Base-by-base conservation (phyloP, 768 basidiomycete genomes). In the Serendipita sp. region DNA sequence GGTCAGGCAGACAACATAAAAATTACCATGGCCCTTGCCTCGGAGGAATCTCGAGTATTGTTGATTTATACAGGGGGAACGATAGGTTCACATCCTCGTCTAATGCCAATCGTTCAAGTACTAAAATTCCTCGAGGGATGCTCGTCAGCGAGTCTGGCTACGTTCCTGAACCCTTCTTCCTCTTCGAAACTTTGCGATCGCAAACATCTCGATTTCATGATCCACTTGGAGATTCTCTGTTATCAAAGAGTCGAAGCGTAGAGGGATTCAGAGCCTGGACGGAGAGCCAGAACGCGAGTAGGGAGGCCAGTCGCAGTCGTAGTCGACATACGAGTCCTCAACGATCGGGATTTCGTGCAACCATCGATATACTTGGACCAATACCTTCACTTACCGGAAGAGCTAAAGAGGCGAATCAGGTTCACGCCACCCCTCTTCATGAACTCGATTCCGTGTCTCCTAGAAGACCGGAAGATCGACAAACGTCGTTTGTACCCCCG, bases 51-150 rank as follows among this genome's bases (percentile, higher is more conserved):
- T 10, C 80, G 82, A 63, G 88, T 93, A n/a, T 84, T 92, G 63
- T 79, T 93, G 66, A 85, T 93, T 34, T 92, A 92, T 76, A 92
- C 91, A 41, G 91, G 88, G 35, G 91, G 91, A 15, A 94, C 91
- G 0, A 91, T 94, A 68, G 73, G 72, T 0, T 65, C 32, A 47
- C 63, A 2, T 65, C 65, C 13, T 18, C 35, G 0, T 63, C 63
- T 58, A 64, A 15, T 36, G 38, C 32, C 23, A 32, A 34, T 8
- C 11, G 5, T 30, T 3, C 23, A 36, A 44, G 18, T 23, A 10
- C 7, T 41, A 23, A 35, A 46, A 28, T 4, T 28, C 15, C 32
- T 30, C 2, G 18, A 65, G 89, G 89, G 16, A 91, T 91, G 88
- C 83, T 91, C 51, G 80, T 88, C 41, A 65, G 65, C 23, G 77